These are phyloP conservation scores for Starmerella geochares DNA, from an alignment of 805 yeast genomes.

Conservation along the genomic window DNA sequence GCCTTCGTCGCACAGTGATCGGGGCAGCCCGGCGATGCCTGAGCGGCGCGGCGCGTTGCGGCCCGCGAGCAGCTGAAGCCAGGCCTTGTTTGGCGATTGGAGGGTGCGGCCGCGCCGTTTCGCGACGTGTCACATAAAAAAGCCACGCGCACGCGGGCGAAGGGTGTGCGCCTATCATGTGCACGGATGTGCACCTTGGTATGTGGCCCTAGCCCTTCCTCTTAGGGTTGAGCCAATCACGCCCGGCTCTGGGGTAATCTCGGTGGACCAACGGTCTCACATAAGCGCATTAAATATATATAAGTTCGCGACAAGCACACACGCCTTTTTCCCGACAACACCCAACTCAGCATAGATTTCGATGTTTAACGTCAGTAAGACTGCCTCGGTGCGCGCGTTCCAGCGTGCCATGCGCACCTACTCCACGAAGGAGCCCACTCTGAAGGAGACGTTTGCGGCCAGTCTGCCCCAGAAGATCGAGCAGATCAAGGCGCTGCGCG, in stretches of 20 bases:
- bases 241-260: conserved; percentile 7
- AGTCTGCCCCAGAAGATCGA: conserved; percentile 85
- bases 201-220: not conserved
- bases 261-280: conserved; percentile 9
- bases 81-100: too few species aligned
- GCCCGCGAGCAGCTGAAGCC: too few species aligned
- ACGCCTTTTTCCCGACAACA: not conserved
- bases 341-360: not conserved
- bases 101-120: too few species aligned
- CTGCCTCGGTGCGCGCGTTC: conserved; percentile 15
- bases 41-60: too few species aligned
- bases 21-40: too few species aligned
- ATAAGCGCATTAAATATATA: conserved; percentile 5
- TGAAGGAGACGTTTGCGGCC: conserved; percentile 90
- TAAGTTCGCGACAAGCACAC: not conserved
- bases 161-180: conserved; percentile 3
- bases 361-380: conserved; percentile 18
- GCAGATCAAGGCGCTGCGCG: conserved; percentile 77
- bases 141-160: not conserved
- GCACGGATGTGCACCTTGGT: conserved; percentile 3
- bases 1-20: too few species aligned
- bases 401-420: conserved; percentile 22
- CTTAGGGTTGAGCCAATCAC: conserved; percentile 4
- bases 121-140: not conserved
- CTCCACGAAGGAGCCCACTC: conserved; percentile 36